phyloP scores from a whole-genome alignment of 371 early-diverging fungal genomes.

The Chytridium lagenaria region DNA sequence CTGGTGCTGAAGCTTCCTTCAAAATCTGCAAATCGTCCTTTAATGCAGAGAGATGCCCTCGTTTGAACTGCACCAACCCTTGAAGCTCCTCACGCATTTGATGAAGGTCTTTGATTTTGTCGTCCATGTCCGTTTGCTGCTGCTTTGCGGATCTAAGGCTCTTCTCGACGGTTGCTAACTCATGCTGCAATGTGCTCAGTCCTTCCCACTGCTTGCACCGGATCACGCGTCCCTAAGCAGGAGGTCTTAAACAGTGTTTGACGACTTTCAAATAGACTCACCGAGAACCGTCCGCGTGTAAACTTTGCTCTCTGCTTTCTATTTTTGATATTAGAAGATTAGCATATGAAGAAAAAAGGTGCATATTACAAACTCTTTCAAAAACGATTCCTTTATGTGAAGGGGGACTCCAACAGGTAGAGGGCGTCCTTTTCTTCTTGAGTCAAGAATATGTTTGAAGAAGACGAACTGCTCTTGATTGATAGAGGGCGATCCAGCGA shows the following conservation, averaged over 20 bases:
- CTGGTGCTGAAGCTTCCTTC: conserved; percentile 14
- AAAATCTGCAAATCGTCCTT: conserved; percentile 30
- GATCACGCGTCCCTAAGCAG: too few relatives aligned
- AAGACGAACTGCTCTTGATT: conserved; percentile 55
- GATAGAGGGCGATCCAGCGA: conserved; percentile 43
- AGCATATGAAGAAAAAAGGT: neutral
- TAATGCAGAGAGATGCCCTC: conserved; percentile 35
- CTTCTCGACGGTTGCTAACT: conserved; percentile 31
- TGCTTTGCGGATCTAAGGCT: conserved; percentile 33
- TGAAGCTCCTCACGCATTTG: conserved; percentile 39
- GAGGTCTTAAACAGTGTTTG: too few relatives aligned
- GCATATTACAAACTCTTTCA: conserved; percentile 47
- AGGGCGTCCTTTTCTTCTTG: conserved; percentile 46
- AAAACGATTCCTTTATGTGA: conserved; percentile 49
- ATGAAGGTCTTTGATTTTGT: conserved; percentile 31
- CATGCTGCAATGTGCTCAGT: conserved; percentile 38
- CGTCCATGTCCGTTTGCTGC: conserved; percentile 35
- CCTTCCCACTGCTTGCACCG: conserved; percentile 37
- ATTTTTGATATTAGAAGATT: neutral
- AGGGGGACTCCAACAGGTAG: conserved; percentile 52
- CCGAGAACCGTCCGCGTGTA: conserved; percentile 28
- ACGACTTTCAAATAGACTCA: too few relatives aligned
- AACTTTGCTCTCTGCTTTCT: conserved; percentile 26
- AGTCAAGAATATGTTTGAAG: conserved; percentile 53
- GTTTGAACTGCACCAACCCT: conserved; percentile 41